Evolutionary conservation across 2,329 filamentous ascomycete genomes (phyloP).

Genomic region (Didymella lethalis): DNA sequence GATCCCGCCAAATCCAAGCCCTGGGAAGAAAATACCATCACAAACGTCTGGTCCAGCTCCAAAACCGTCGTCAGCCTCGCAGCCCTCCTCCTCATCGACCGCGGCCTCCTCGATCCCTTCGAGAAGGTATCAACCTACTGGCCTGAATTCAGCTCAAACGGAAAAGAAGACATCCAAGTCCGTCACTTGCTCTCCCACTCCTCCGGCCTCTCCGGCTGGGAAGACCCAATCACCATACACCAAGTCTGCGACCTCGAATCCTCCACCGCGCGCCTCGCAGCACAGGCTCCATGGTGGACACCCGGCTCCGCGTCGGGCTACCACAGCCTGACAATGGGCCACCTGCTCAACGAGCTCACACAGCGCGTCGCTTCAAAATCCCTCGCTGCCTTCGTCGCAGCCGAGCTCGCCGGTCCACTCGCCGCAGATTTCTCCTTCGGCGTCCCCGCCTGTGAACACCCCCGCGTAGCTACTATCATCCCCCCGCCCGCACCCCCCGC

Average conservation of each 20-base stretch:
- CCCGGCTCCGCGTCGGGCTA: slow-evolving; percentile 29
- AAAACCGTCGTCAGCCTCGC: slow-evolving; percentile 28
- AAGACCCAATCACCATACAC: slow-evolving; percentile 8
- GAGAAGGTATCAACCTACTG: slow-evolving; percentile 32
- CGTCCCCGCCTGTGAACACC: slow-evolving; percentile 14
- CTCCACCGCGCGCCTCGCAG: slow-evolving; percentile 20
- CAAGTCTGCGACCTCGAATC: slow-evolving; percentile 20
- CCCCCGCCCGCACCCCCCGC: slow-evolving; percentile 17
- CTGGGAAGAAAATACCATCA: slow-evolving; percentile 31
- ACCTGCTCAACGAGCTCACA: slow-evolving; percentile 25
- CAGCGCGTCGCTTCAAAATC: slow-evolving; percentile 18
- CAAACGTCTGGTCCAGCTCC: slow-evolving; percentile 29
- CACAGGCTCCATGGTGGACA: slow-evolving; percentile 29
- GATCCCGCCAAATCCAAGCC: slow-evolving; percentile 16
- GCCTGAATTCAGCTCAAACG: slow-evolving; percentile 31
- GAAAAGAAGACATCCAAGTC: slow-evolving; percentile 26
- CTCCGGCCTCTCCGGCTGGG: slow-evolving; percentile 27
- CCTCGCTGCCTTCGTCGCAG: slow-evolving; percentile 30
- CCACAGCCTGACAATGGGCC: slow-evolving; percentile 26
- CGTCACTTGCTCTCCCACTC: slow-evolving; percentile 29
- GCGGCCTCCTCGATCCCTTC: slow-evolving; percentile 24
- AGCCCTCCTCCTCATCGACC: slow-evolving; percentile 24
- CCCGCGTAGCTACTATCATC: slow-evolving; percentile 23
- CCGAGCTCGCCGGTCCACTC: slow-evolving; percentile 74
- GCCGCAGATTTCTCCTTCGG: slow-evolving; percentile 32